These are phyloP conservation scores for Hawksworthiomyces lignivorus DNA, from an alignment of 2,329 filamentous ascomycete species.

Conservation along the genomic window DNA sequence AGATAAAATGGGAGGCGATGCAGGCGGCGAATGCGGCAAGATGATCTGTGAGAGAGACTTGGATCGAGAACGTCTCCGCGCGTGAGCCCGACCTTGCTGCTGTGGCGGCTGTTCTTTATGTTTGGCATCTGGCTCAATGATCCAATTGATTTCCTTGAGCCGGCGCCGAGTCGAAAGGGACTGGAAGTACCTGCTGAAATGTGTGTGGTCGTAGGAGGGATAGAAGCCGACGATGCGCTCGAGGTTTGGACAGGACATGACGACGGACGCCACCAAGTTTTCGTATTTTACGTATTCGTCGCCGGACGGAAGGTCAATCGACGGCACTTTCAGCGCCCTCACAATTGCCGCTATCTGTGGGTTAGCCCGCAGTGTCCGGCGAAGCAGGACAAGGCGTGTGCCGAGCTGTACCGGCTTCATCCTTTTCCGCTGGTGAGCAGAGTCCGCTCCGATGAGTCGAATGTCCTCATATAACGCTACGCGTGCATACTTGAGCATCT, in stretches of 20 bases:
- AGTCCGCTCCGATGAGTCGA: slow-evolving; percentile 49
- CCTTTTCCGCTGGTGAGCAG: slow-evolving; percentile 44
- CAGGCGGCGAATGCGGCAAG: slow-evolving; percentile 2
- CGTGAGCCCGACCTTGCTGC: background rate
- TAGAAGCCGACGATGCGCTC: slow-evolving; percentile 50
- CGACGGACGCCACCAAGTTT: slow-evolving; percentile 49
- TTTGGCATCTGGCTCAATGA: slow-evolving; percentile 38
- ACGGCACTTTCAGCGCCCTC: slow-evolving; percentile 49
- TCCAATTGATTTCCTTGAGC: slow-evolving; percentile 53
- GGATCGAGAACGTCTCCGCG: slow-evolving; percentile 1
- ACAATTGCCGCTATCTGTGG: slow-evolving; percentile 47
- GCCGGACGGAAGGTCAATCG: slow-evolving; percentile 32
- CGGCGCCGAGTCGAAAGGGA: slow-evolving; percentile 50
- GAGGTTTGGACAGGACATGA: slow-evolving; percentile 59
- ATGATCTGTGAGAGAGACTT: slow-evolving; percentile 9
- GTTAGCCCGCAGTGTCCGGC: slow-evolving; percentile 48
- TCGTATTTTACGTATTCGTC: too few relatives aligned
- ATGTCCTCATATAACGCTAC: slow-evolving; percentile 51
- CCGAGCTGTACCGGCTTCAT: slow-evolving; percentile 43
- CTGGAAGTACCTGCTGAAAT: slow-evolving; percentile 48
- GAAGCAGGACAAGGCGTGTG: slow-evolving; percentile 46
- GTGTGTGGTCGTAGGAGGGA: slow-evolving; percentile 44
- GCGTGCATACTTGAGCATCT: slow-evolving; percentile 44
- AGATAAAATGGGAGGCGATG: background rate
- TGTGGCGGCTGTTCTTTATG: too few relatives aligned